phyloP scores from a whole-genome alignment of 345 rosid genomes.

The Salix brachista region DNA sequence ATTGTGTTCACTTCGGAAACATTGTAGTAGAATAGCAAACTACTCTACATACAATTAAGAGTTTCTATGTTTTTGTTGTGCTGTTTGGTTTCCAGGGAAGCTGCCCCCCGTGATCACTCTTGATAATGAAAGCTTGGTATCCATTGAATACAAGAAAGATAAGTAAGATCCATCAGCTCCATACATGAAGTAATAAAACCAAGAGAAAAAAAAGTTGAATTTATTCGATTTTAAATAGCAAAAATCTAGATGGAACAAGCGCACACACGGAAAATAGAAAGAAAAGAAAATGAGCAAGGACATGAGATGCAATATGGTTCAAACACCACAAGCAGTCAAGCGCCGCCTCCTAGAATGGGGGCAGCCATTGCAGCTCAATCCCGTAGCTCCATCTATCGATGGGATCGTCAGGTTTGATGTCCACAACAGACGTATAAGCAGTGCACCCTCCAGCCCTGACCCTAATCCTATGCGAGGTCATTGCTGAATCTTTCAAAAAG shows the following conservation, averaged over 20 bases:
- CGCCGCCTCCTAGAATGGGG: constrained; percentile 29
- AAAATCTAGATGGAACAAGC: neutral
- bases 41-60: neutral
- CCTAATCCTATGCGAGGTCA: constrained; percentile 49
- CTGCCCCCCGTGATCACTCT: no score
- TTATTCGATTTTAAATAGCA: neutral
- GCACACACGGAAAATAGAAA: neutral
- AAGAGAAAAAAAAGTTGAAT: neutral
- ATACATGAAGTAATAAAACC: neutral
- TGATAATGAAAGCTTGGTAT: no score
- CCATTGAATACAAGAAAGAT: no score
- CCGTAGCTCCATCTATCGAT: constrained; percentile 44
- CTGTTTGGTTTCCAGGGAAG: neutral
- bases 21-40: neutral
- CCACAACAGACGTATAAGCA: constrained; percentile 48
- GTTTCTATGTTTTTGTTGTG: neutral
- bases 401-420: constrained; percentile 27
- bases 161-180: no score
- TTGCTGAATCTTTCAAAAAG: constrained; percentile 53
- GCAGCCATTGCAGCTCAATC: constrained; percentile 57
- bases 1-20: neutral
- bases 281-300: neutral
- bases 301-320: neutral
- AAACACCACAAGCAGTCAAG: neutral
- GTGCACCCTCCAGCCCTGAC: constrained; percentile 54